Percentiles rank a stretch among this genome's conserved stretches.
These are phyloP conservation scores for Botrytis hyacinthi DNA, from an alignment of 2,329 filamentous ascomycete genomes.

Conservation along the genomic window DNA sequence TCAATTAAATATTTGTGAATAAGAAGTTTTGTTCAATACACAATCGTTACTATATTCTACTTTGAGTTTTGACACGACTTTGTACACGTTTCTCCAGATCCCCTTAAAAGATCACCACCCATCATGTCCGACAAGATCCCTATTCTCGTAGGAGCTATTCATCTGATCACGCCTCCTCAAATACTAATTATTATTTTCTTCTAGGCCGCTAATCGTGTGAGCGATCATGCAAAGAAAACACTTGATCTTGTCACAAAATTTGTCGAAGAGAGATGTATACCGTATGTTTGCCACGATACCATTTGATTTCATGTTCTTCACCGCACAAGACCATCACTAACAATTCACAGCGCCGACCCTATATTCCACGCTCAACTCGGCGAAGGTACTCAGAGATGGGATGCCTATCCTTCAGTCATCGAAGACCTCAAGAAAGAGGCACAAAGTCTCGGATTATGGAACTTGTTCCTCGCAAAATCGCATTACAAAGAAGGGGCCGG, in stretches of 20 bases:
- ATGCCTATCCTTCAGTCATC: slow-evolving; percentile 73
- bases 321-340: slow-evolving; percentile 24
- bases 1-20: not conserved
- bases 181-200: slow-evolving; percentile 24
- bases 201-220: slow-evolving; percentile 54
- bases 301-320: slow-evolving; percentile 18
- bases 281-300: slow-evolving; percentile 48
- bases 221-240: slow-evolving; percentile 78
- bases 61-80: not conserved
- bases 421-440: slow-evolving; percentile 89
- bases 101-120: slow-evolving; percentile 14
- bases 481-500: slow-evolving; percentile 96
- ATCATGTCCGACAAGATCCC: slow-evolving; percentile 49
- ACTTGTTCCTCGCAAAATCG: slow-evolving; percentile 93
- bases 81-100: not conserved
- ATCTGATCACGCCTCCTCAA: slow-evolving; percentile 8
- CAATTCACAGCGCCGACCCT: slow-evolving; percentile 62
- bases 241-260: slow-evolving; percentile 91
- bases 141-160: slow-evolving; percentile 43
- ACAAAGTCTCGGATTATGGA: slow-evolving; percentile 84
- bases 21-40: not conserved
- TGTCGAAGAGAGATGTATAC: slow-evolving; percentile 92
- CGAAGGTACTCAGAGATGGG: slow-evolving; percentile 71
- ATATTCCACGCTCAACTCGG: slow-evolving; percentile 80
- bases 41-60: not conserved